Evolutionary conservation across 331 rosid genomes (phyloP).

Genomic region (Cydonia oblonga): DNA sequence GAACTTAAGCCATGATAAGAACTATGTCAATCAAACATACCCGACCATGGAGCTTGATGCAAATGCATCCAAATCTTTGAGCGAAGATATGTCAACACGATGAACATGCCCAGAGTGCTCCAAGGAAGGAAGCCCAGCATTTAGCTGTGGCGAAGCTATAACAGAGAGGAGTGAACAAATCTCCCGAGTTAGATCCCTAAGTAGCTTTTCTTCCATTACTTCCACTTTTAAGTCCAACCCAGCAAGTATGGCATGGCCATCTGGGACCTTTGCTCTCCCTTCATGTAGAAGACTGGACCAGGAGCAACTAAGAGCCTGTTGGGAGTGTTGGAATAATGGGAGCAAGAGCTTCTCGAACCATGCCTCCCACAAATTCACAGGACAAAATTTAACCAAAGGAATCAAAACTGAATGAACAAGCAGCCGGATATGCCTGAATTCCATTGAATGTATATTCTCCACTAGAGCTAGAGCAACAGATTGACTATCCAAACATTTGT

Average conservation of each 20-base stretch:
- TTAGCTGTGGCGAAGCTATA: slow-evolving; percentile 65
- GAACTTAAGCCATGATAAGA: neutral
- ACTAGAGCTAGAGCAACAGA: slow-evolving; percentile 58
- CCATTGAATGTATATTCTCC: slow-evolving; percentile 97
- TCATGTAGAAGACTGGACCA: slow-evolving; percentile 83
- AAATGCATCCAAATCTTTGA: slow-evolving; percentile 61
- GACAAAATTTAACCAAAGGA: slow-evolving; percentile 76
- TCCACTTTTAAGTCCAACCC: slow-evolving; percentile 86
- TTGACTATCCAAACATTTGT: slow-evolving; percentile 55
- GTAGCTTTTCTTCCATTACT: slow-evolving; percentile 88
- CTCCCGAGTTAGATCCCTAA: slow-evolving; percentile 90
- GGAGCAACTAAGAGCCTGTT: slow-evolving; percentile 61
- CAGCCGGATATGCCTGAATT: slow-evolving; percentile 86
- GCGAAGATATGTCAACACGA: slow-evolving; percentile 52
- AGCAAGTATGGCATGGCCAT: slow-evolving; percentile 47
- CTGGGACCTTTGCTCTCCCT: slow-evolving; percentile 91
- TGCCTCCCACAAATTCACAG: slow-evolving; percentile 69
- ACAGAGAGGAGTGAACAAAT: slow-evolving; percentile 59
- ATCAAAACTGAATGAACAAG: slow-evolving; percentile 79
- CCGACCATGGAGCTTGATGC: slow-evolving; percentile 74
- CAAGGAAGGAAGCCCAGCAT: slow-evolving; percentile 67
- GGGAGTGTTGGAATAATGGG: slow-evolving; percentile 64
- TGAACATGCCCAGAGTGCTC: slow-evolving; percentile 75
- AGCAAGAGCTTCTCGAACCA: slow-evolving; percentile 86
- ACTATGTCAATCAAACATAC: slow-evolving; percentile 36